Percentiles rank a stretch among this genome's conserved stretches.
Evolutionary conservation across 345 rosid genomes (phyloP).

Genomic region (Cardiospermum halicacabum): DNA sequence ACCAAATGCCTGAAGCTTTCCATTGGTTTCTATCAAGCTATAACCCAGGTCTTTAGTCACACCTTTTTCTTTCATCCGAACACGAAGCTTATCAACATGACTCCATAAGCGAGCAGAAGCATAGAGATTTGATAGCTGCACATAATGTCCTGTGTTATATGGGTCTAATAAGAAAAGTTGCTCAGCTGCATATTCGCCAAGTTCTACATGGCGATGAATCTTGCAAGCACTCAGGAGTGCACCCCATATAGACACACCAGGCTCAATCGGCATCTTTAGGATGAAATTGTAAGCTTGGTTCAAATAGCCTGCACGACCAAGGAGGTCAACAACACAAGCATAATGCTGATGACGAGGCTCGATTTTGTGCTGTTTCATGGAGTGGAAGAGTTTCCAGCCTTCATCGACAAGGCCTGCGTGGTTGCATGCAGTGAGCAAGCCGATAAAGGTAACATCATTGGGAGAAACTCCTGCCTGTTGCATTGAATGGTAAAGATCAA

Average conservation of each 20-base stretch:
- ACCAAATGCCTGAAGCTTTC: constrained; percentile 48
- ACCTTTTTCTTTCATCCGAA: constrained; percentile 58
- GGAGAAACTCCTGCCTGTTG: constrained; percentile 43
- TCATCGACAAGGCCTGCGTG: constrained; percentile 64
- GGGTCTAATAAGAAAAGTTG: constrained; percentile 56
- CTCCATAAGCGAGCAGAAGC: constrained; percentile 62
- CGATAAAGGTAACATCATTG: constrained; percentile 59
- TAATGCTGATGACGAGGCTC: constrained; percentile 65
- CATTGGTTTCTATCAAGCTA: constrained; percentile 54
- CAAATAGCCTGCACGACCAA: constrained; percentile 59
- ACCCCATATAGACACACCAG: constrained; percentile 61
- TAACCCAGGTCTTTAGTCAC: constrained; percentile 53
- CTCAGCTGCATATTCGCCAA: constrained; percentile 68
- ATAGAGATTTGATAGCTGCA: constrained; percentile 73
- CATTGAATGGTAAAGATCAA: constrained; percentile 48
- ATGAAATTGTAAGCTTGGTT: constrained; percentile 54
- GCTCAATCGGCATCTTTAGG: constrained; percentile 54
- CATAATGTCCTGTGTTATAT: constrained; percentile 55
- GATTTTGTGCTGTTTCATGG: constrained; percentile 46
- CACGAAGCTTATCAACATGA: constrained; percentile 42
- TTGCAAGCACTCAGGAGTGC: constrained; percentile 68
- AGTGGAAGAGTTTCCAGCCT: constrained; percentile 62
- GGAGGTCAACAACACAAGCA: constrained; percentile 68
- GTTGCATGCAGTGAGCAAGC: constrained; percentile 64
- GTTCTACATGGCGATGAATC: constrained; percentile 46